Evolutionary conservation across 805 yeast species (phyloP).

Genomic region (Debaryomyces prosopidis): DNA sequence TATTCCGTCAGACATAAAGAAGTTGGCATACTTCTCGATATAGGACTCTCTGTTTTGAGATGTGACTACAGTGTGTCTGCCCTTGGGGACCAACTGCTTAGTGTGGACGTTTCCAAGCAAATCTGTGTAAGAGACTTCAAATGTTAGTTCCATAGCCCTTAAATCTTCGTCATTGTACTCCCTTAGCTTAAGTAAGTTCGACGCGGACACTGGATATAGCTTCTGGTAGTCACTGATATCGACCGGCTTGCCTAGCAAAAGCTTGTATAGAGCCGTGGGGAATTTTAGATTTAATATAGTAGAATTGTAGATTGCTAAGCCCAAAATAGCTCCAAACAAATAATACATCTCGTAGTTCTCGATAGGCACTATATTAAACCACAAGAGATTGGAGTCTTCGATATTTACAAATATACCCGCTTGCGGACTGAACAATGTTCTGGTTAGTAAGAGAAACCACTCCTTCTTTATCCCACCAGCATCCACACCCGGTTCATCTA

Average conservation of each 20-base stretch:
- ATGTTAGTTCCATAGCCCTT: constrained; percentile 50
- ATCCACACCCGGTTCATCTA: constrained; percentile 90
- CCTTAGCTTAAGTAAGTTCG: constrained; percentile 31
- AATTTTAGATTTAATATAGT: constrained; percentile 78
- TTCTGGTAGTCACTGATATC: constrained; percentile 65
- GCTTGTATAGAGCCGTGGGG: constrained; percentile 76
- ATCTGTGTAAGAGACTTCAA: constrained; percentile 62
- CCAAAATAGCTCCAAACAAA: constrained; percentile 82
- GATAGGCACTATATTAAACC: constrained; percentile 64
- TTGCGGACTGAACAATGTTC: constrained; percentile 65
- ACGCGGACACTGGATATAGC: constrained; percentile 65
- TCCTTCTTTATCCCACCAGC: constrained; percentile 94
- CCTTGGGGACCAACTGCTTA: constrained; percentile 57
- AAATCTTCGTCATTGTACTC: constrained; percentile 27
- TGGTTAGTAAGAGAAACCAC: constrained; percentile 81
- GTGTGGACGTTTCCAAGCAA: constrained; percentile 44
- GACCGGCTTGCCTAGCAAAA: constrained; percentile 57
- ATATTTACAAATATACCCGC: constrained; percentile 66
- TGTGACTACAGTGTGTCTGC: constrained; percentile 57
- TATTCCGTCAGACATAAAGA: constrained; percentile 58
- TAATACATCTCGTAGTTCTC: constrained; percentile 58
- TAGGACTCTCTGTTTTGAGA: constrained; percentile 57
- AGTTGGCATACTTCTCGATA: constrained; percentile 61
- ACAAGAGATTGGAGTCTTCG: constrained; percentile 68
- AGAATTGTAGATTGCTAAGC: constrained; percentile 88